Conservation (phyloP, 257 asterid species). For the Forsythia suspensa region DNA sequence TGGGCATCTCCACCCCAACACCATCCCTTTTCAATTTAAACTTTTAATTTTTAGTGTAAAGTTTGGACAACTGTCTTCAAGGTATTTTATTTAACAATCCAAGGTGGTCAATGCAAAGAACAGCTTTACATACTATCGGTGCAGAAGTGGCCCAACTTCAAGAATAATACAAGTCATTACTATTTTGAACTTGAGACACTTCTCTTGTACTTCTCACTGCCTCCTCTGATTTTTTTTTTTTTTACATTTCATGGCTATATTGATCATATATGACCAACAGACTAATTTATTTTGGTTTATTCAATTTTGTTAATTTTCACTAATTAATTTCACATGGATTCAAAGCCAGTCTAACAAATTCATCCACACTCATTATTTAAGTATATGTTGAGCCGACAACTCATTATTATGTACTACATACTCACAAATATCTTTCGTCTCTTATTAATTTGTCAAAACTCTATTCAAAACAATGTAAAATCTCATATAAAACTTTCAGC, state of each 20-base stretch:
- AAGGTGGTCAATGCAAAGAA: conserved; percentile 27
- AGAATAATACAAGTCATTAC: conserved; percentile 8
- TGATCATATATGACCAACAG: neutral
- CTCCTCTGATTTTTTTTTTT: neutral
- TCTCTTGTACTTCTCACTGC: neutral
- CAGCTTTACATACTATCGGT: conserved; percentile 21
- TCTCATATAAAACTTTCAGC: no score
- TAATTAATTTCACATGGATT: no score
- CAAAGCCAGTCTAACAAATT: no score
- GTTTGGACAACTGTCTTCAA: neutral
- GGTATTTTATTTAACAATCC: conserved; percentile 22
- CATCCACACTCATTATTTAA: no score
- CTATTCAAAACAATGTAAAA: no score
- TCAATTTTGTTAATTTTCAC: no score
- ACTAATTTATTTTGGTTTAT: no score
- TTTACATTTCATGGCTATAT: neutral
- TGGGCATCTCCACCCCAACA: neutral
- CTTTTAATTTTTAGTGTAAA: neutral
- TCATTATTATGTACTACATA: no score
- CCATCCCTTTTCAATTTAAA: neutral
- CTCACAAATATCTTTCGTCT: no score
- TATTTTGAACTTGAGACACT: conserved; percentile 13
- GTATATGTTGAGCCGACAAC: no score
- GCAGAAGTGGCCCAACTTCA: conserved; percentile 25
- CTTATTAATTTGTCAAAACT: no score